These are phyloP conservation scores for Solanum neorickii DNA, from an alignment of 257 asterid genomes.

Conservation along the genomic window DNA sequence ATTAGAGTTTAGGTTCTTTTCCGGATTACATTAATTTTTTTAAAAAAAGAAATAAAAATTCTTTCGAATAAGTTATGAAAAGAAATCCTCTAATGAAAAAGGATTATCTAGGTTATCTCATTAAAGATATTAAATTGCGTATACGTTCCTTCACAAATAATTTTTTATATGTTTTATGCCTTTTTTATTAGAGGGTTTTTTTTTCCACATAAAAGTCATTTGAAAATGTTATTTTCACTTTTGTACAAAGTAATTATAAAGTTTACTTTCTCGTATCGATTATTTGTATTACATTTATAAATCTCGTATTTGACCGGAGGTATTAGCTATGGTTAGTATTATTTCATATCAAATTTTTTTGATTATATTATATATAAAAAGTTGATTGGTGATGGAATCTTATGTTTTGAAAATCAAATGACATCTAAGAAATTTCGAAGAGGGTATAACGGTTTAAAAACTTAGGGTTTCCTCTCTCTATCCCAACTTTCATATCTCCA, in stretches of 20 bases:
- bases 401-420: neutral
- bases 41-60: neutral
- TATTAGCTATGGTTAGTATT: neutral
- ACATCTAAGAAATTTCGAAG: neutral
- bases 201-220: neutral
- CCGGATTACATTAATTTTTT: too few relatives aligned
- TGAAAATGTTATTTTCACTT: neutral
- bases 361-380: neutral
- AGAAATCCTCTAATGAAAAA: too few relatives aligned
- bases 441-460: neutral
- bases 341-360: neutral
- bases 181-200: neutral
- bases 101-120: neutral
- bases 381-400: neutral
- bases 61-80: too few relatives aligned
- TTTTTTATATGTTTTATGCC: neutral
- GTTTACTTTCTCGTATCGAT: neutral
- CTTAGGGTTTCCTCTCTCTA: neutral
- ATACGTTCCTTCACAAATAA: too few relatives aligned
- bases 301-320: neutral
- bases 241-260: neutral
- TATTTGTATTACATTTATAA: neutral
- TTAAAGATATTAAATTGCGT: too few relatives aligned
- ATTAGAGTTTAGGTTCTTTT: too few relatives aligned
- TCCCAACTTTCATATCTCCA: neutral